Evolutionary conservation across 2,329 filamentous ascomycete species (phyloP).

Genomic region (Penicillium brevicompactum): DNA sequence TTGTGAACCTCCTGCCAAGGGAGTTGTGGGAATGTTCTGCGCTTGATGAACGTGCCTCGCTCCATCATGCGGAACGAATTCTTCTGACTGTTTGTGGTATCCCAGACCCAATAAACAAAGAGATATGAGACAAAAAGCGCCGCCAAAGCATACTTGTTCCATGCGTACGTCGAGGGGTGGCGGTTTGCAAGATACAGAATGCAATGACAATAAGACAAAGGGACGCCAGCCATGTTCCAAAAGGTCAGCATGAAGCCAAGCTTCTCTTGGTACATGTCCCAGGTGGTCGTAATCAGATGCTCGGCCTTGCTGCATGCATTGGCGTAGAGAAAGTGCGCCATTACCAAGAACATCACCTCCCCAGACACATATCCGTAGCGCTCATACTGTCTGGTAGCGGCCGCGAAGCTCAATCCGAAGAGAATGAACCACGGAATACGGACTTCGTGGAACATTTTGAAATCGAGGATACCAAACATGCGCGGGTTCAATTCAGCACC

Average conservation of each 20-base stretch:
- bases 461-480: constrained; percentile 78
- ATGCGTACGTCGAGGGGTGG: constrained; percentile 71
- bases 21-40: constrained; percentile 82
- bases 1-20: constrained; percentile 82
- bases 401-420: constrained; percentile 64
- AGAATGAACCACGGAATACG: constrained; percentile 93
- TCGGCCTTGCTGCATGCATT: constrained; percentile 91
- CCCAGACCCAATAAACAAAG: constrained; percentile 87
- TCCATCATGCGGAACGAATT: constrained; percentile 83
- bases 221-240: constrained; percentile 92
- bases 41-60: constrained; percentile 66
- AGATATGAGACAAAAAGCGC: constrained; percentile 70
- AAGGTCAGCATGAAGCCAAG: constrained; percentile 97
- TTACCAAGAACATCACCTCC: constrained; percentile 77
- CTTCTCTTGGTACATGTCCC: constrained; percentile 97
- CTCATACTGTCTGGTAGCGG: constrained; percentile 82
- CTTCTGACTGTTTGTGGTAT: constrained; percentile 89
- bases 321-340: constrained; percentile 89
- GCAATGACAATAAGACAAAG: constrained; percentile 89
- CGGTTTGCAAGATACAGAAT: constrained; percentile 85
- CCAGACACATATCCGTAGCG: constrained; percentile 78
- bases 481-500: constrained; percentile 83
- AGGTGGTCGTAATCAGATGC: constrained; percentile 84
- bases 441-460: constrained; percentile 96
- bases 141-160: constrained; percentile 67